These are phyloP conservation scores for Backusella sp. DNA, from an alignment of 192 early-diverging fungal species.

Conservation along the genomic window DNA sequence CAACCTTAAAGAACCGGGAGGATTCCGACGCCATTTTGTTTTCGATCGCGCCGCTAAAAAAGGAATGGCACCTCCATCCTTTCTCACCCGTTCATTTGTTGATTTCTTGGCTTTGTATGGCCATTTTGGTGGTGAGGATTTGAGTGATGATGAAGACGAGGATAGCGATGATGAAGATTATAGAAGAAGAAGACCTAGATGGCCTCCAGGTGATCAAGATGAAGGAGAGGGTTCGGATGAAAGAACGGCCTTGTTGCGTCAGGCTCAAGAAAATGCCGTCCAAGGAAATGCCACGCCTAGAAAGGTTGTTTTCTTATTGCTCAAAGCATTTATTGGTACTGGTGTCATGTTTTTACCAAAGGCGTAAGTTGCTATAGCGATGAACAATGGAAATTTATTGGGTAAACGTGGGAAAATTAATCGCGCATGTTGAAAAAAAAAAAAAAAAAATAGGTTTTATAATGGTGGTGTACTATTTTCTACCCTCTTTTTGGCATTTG, in stretches of 20 bases:
- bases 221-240: conserved; percentile 14
- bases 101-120: conserved; percentile 93
- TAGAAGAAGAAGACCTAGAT: background rate
- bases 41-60: conserved; percentile 64
- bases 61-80: conserved; percentile 70
- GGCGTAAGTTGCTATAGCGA: conserved; percentile 11
- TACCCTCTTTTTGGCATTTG: conserved; percentile 41
- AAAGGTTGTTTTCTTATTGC: conserved; percentile 75
- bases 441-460: conserved; percentile 43
- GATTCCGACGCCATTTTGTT: conserved; percentile 86
- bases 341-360: conserved; percentile 39
- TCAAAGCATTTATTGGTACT: conserved; percentile 70
- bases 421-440: background rate
- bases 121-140: conserved; percentile 92
- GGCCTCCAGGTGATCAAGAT: background rate
- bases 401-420: background rate
- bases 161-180: conserved; percentile 5
- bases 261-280: background rate
- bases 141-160: conserved; percentile 48
- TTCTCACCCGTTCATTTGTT: conserved; percentile 85
- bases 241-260: conserved; percentile 21
- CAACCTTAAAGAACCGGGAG: conserved; percentile 72
- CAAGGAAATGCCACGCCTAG: conserved; percentile 59
- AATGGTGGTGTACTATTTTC: conserved; percentile 69
- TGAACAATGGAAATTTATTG: background rate